Percentiles rank a stretch among this genome's conserved stretches.
Evolutionary conservation across 108 stramenopile species (phyloP).

Genomic region (Nitzschia sp.): DNA sequence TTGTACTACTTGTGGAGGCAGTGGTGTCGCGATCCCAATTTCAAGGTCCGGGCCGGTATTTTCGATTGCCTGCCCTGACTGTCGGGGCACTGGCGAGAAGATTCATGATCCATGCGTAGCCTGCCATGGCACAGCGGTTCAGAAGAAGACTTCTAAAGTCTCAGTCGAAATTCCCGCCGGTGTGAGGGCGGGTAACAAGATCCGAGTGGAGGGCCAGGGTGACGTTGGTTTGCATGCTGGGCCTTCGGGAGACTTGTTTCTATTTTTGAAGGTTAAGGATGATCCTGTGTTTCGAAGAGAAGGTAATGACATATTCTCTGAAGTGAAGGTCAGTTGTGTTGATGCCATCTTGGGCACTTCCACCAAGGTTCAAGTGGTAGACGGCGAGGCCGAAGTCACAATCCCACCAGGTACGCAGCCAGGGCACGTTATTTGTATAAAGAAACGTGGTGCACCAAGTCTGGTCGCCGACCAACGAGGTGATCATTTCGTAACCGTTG

Average conservation of each 20-base stretch:
- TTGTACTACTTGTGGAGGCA: background rate
- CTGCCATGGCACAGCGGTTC: background rate
- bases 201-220: slow-evolving; percentile 86
- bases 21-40: background rate
- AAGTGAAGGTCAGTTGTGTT: background rate
- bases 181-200: slow-evolving; percentile 87
- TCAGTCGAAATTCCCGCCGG: slow-evolving; percentile 87
- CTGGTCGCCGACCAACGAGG: background rate
- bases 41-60: background rate
- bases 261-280: slow-evolving; percentile 71
- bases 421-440: background rate
- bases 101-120: background rate
- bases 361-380: background rate
- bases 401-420: background rate
- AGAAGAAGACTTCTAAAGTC: slow-evolving; percentile 26
- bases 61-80: background rate
- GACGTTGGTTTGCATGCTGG: slow-evolving; percentile 87
- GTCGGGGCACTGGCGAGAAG: background rate
- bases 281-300: background rate
- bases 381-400: background rate
- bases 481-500: background rate
- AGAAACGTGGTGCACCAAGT: background rate
- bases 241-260: slow-evolving; percentile 87
- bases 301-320: background rate
- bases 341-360: background rate